These are phyloP conservation scores for Dioscorea zingiberensis DNA, from an alignment of 106 monocot genomes.

Conservation along the genomic window DNA sequence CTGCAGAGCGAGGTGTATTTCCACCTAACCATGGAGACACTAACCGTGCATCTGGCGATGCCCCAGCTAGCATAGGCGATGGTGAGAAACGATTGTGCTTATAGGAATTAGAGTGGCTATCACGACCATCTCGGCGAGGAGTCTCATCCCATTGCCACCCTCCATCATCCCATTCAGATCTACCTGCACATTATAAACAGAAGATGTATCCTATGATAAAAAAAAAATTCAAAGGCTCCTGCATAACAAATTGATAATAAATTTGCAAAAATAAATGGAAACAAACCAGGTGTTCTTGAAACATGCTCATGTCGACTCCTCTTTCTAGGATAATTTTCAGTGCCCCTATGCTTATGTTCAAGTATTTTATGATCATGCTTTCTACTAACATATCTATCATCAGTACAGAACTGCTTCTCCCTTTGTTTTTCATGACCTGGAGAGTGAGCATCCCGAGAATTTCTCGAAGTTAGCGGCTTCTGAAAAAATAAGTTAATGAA, in stretches of 20 bases:
- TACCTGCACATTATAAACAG: conserved; percentile 24
- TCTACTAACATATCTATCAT: conserved; percentile 26
- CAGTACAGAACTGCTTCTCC: conserved; percentile 27
- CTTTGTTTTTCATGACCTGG: conserved; percentile 12
- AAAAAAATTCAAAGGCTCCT: not conserved
- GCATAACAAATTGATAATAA: not conserved
- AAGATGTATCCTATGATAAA: not conserved
- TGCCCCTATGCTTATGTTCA: conserved; percentile 11
- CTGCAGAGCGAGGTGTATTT: conserved; percentile 57
- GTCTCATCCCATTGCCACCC: conserved; percentile 94
- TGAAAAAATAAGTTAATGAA: conserved; percentile 4
- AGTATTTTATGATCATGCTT: conserved; percentile 38
- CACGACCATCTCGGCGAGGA: conserved; percentile 56
- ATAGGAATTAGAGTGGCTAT: conserved; percentile 25
- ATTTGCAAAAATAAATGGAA: not conserved
- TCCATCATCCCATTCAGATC: conserved; percentile 85
- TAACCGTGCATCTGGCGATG: conserved; percentile 89
- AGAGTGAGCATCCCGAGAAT: conserved; percentile 20
- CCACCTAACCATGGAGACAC: conserved; percentile 93
- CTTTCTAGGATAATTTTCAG: conserved; percentile 38
- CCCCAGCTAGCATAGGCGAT: conserved; percentile 59
- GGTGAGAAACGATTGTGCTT: conserved; percentile 44
- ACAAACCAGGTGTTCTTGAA: conserved; percentile 51
- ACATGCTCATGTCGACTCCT: conserved; percentile 29
- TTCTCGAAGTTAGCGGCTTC: conserved; percentile 16